Percentiles rank a stretch among this genome's conserved stretches.
Conservation (phyloP, 2,329 filamentous ascomycete genomes). For the Chrysoporthe puriensis region DNA sequence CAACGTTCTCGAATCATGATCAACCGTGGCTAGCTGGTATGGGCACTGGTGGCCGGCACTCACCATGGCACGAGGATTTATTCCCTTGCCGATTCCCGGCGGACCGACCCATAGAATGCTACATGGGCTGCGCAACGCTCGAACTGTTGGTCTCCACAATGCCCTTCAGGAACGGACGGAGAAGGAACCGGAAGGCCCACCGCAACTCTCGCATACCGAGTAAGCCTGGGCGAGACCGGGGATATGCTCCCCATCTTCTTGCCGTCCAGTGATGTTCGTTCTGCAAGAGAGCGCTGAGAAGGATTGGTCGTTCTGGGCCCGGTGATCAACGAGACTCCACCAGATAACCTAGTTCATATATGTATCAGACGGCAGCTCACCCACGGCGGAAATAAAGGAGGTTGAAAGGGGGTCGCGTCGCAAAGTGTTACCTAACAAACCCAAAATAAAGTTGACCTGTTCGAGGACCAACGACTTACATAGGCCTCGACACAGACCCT, state of each 20-base stretch:
- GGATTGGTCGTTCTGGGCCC: background rate
- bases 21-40: background rate
- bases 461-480: background rate
- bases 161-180: background rate
- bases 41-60: background rate
- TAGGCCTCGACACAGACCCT: background rate
- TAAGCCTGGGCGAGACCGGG: background rate
- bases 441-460: background rate
- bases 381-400: background rate
- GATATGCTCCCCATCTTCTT: background rate
- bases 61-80: background rate
- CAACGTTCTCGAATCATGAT: background rate
- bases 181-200: background rate
- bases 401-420: background rate
- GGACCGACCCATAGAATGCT: constrained; percentile 5
- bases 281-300: background rate
- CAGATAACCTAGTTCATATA: background rate
- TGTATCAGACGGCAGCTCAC: background rate
- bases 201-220: background rate
- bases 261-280: background rate
- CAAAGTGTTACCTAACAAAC: background rate
- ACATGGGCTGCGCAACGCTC: background rate
- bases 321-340: background rate
- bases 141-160: background rate
- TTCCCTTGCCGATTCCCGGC: background rate